Percentiles rank a stretch among this genome's conserved stretches.
Conservation (phyloP, 768 basidiomycete genomes). For the Suillus placidus region DNA sequence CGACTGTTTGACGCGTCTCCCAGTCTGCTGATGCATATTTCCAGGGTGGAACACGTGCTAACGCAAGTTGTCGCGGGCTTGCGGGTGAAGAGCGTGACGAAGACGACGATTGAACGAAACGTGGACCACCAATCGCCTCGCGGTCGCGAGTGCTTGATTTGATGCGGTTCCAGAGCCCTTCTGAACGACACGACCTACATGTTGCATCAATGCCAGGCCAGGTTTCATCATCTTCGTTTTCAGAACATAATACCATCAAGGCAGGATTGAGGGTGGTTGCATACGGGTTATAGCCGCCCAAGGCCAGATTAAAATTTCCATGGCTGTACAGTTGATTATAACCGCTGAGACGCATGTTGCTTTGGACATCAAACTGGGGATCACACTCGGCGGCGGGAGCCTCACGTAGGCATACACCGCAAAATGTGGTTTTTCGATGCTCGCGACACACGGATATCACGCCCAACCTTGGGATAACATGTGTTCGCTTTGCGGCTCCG, state of each 20-base stretch:
- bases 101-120: slow-evolving; percentile 25
- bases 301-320: slow-evolving; percentile 22
- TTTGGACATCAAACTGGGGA: slow-evolving; percentile 37
- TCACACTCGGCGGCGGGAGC: slow-evolving; percentile 48
- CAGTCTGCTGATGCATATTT: slow-evolving; percentile 50
- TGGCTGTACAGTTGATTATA: slow-evolving; percentile 36
- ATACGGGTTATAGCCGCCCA: slow-evolving; percentile 30
- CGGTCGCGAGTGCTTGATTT: slow-evolving; percentile 49
- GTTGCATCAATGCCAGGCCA: slow-evolving; percentile 70
- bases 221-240: slow-evolving; percentile 73
- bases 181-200: slow-evolving; percentile 65
- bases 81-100: slow-evolving; percentile 17
- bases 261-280: slow-evolving; percentile 27
- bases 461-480: slow-evolving; percentile 46
- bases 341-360: slow-evolving; percentile 32
- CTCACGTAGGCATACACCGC: slow-evolving; percentile 72
- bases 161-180: slow-evolving; percentile 68
- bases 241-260: slow-evolving; percentile 51
- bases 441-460: slow-evolving; percentile 60
- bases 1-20: slow-evolving; percentile 69
- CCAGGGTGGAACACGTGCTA: slow-evolving; percentile 28
- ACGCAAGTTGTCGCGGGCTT: slow-evolving; percentile 17
- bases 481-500: slow-evolving; percentile 48
- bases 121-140: slow-evolving; percentile 57
- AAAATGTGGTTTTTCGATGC: slow-evolving; percentile 64